These are phyloP conservation scores for Cladosporium sphaerospermum DNA, from an alignment of 2,329 filamentous ascomycete species.

Conservation along the genomic window DNA sequence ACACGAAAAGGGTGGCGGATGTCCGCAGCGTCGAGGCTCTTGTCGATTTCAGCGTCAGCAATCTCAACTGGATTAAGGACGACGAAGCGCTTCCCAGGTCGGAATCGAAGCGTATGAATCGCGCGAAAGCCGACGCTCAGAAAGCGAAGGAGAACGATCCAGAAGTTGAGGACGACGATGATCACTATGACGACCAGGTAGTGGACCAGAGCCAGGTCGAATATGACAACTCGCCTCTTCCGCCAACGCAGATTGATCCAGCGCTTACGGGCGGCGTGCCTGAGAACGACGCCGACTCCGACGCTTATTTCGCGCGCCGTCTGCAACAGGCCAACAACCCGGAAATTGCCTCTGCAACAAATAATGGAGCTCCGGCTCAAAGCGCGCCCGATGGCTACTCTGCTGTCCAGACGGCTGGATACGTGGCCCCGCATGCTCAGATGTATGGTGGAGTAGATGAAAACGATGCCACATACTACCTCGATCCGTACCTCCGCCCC, in stretches of 20 bases:
- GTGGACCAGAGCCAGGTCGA: slow-evolving; percentile 31
- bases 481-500: slow-evolving; percentile 19
- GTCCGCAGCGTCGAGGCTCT: slow-evolving; percentile 83
- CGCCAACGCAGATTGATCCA: slow-evolving; percentile 30
- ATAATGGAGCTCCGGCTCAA: no score
- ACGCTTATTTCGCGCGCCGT: slow-evolving; percentile 21
- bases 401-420: slow-evolving; percentile 22
- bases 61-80: slow-evolving; percentile 72
- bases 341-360: background rate
- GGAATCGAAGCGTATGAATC: slow-evolving; percentile 33
- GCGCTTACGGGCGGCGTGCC: slow-evolving; percentile 21
- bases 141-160: slow-evolving; percentile 43
- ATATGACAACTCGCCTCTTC: slow-evolving; percentile 38
- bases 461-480: slow-evolving; percentile 2
- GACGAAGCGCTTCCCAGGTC: slow-evolving; percentile 33
- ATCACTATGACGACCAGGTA: slow-evolving; percentile 29
- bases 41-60: slow-evolving; percentile 85
- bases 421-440: slow-evolving; percentile 20
- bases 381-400: slow-evolving; percentile 25
- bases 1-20: slow-evolving; percentile 85
- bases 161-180: slow-evolving; percentile 42
- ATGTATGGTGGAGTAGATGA: slow-evolving; percentile 27
- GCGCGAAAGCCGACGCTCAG: slow-evolving; percentile 49
- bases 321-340: slow-evolving; percentile 27
- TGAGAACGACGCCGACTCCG: slow-evolving; percentile 21